These are phyloP conservation scores for Podospora pseudocomata DNA, from an alignment of 495 filamentous ascomycete genomes.

Conservation along the genomic window DNA sequence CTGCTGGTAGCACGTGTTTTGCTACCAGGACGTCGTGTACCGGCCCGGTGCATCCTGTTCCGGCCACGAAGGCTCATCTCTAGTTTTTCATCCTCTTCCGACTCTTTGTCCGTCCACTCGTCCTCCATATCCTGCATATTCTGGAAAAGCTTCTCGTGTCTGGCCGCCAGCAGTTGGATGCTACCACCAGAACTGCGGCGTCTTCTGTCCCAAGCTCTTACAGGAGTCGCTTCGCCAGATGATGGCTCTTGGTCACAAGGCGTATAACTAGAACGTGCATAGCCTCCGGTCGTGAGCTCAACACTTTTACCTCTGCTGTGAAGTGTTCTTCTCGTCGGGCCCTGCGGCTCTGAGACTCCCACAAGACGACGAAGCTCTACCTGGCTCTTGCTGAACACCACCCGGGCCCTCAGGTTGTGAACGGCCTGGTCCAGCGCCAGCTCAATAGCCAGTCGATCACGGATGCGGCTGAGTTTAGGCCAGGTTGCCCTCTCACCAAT, in stretches of 20 bases:
- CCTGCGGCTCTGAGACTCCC: conserved; percentile 25
- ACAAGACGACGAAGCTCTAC: conserved; percentile 54
- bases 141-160: conserved; percentile 21
- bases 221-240: conserved; percentile 15
- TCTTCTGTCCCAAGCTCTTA: conserved; percentile 11
- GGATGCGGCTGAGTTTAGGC: conserved; percentile 78
- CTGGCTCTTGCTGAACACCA: conserved; percentile 76
- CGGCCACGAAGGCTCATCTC: conserved; percentile 30
- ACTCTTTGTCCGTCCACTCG: conserved; percentile 34
- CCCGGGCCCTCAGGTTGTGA: conserved; percentile 65
- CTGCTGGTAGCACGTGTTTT: background rate
- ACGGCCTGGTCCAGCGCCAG: conserved; percentile 81
- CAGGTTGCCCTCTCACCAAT: conserved; percentile 83
- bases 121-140: conserved; percentile 19
- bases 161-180: conserved; percentile 28
- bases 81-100: conserved; percentile 42
- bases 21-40: background rate
- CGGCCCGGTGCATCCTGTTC: conserved; percentile 11
- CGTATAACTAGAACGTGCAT: background rate
- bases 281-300: conserved; percentile 1
- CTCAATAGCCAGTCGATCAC: conserved; percentile 82
- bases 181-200: conserved; percentile 30
- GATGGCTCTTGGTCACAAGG: conserved; percentile 9
- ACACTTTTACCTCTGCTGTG: conserved; percentile 12
- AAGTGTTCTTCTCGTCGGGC: background rate